phyloP scores from a whole-genome alignment of 1,139 yeast genomes.

The Taphrina confusa region DNA sequence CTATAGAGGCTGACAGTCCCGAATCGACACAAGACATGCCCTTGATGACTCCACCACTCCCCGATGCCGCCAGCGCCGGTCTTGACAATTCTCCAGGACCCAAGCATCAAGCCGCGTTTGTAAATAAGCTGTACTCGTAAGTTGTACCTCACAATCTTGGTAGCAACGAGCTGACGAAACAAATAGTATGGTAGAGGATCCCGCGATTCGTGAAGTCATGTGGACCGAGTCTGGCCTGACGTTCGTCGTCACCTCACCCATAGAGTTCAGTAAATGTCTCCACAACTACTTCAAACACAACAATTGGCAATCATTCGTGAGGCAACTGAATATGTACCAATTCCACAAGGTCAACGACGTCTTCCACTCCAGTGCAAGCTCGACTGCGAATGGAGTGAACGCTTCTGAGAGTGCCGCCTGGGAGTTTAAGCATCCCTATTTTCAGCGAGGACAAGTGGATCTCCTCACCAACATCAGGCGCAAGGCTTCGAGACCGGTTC shows the following conservation, averaged over 20 bases:
- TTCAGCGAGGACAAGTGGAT: slow-evolving; percentile 72
- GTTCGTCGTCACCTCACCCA: slow-evolving; percentile 50
- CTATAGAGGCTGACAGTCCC: not conserved
- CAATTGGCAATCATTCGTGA: slow-evolving; percentile 68
- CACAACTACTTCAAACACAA: slow-evolving; percentile 76
- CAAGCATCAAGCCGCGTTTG: slow-evolving; percentile 33
- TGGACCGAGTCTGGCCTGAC: slow-evolving; percentile 68
- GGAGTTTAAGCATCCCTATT: slow-evolving; percentile 87
- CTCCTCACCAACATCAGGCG: slow-evolving; percentile 68
- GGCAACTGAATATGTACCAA: slow-evolving; percentile 77
- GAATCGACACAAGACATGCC: not conserved
- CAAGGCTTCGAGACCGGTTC: slow-evolving; percentile 50
- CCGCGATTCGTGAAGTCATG: slow-evolving; percentile 57
- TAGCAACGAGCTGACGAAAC: too few species aligned
- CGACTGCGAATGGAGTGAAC: slow-evolving; percentile 34
- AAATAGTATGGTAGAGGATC: slow-evolving; percentile 57
- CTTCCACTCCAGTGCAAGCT: slow-evolving; percentile 52
- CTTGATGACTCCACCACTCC: not conserved
- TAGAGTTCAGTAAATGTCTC: slow-evolving; percentile 57
- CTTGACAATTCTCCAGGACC: slow-evolving; percentile 17
- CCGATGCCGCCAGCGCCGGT: not conserved
- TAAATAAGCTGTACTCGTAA: slow-evolving; percentile 29
- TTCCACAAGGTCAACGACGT: slow-evolving; percentile 55
- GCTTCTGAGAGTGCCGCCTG: slow-evolving; percentile 52
- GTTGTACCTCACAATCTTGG: too few species aligned